Evolutionary conservation across 306 rosid species (phyloP).

Genomic region (Sicyos edulis): DNA sequence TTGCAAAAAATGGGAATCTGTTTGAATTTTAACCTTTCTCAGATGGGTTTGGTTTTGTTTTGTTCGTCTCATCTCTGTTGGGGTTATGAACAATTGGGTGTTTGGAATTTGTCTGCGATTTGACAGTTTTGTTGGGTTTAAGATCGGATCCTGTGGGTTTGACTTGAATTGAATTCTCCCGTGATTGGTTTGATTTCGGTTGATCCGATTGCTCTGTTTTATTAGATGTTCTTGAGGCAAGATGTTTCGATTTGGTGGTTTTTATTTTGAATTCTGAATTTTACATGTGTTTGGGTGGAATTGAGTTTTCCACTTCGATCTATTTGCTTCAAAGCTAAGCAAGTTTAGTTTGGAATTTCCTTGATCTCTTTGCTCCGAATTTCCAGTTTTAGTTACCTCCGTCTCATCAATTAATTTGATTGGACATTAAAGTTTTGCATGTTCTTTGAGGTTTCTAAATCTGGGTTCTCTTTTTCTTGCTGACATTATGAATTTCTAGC

Average conservation of each 20-base stretch:
- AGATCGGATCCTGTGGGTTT: conserved; percentile 22
- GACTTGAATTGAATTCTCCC: not conserved
- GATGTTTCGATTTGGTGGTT: not conserved
- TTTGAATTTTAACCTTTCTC: not conserved
- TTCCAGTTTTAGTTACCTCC: not conserved
- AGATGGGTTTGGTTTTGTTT: not conserved
- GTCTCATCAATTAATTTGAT: not conserved
- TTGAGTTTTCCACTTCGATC: not conserved
- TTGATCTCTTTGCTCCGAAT: not conserved
- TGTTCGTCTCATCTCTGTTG: not conserved
- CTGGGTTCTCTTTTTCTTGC: conserved; percentile 13
- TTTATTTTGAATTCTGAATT: not conserved
- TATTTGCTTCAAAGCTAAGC: not conserved
- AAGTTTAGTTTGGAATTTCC: not conserved
- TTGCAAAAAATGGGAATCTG: conserved; percentile 1
- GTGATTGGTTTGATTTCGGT: not conserved
- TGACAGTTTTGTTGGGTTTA: not conserved
- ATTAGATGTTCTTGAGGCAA: not conserved
- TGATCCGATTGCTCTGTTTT: not conserved
- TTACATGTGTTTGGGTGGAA: not conserved
- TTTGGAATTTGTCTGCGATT: not conserved
- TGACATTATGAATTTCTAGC: not conserved
- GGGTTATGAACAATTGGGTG: not conserved
- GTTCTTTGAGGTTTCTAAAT: conserved; percentile 3
- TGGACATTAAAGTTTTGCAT: conserved; percentile 4